A percentile compares a stretch with the other conserved stretches of the same genome.
Conservation (phyloP, 768 basidiomycete species). For the Mycena floridula region DNA sequence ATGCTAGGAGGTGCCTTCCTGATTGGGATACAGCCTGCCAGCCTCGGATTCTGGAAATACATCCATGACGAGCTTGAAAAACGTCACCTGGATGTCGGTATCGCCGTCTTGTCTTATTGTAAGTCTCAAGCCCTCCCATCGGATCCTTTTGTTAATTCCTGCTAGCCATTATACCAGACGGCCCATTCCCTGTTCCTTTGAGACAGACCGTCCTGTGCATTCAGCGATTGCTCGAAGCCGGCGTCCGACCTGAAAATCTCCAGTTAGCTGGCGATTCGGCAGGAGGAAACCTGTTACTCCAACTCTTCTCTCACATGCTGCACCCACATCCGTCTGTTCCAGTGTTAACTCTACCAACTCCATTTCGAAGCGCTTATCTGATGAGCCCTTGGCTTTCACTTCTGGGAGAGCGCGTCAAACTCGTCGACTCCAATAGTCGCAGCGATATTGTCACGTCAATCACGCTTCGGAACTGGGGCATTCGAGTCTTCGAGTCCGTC, state of each 20-base stretch:
- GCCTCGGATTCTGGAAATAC: conserved; percentile 23
- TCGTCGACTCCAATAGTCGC: conserved; percentile 16
- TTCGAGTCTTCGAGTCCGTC: conserved; percentile 18
- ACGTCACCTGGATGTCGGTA: conserved; percentile 16
- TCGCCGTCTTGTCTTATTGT: conserved; percentile 28
- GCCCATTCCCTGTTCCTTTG: conserved; percentile 23
- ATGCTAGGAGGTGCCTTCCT: conserved; percentile 26
- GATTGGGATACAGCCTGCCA: conserved; percentile 13
- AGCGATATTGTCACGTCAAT: conserved; percentile 17
- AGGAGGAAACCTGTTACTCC: conserved; percentile 24
- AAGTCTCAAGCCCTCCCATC: conserved; percentile 1
- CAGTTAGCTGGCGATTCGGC: conserved; percentile 29
- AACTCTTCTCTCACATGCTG: conserved; percentile 25
- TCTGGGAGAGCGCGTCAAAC: conserved; percentile 13
- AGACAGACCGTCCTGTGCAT: conserved; percentile 21
- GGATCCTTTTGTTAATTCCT: not conserved
- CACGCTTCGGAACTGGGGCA: conserved; percentile 11
- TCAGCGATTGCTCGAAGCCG: conserved; percentile 21
- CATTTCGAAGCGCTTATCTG: conserved; percentile 18
- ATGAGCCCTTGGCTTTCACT: conserved; percentile 32
- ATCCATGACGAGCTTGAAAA: conserved; percentile 18
- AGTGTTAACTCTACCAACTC: conserved; percentile 10
- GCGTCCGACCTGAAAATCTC: conserved; percentile 25
- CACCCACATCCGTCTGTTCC: conserved; percentile 22
- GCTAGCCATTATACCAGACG: conserved; percentile 22